phyloP scores from a whole-genome alignment of 2,329 filamentous ascomycete genomes.

The Tolypocladium ovalisporum region DNA sequence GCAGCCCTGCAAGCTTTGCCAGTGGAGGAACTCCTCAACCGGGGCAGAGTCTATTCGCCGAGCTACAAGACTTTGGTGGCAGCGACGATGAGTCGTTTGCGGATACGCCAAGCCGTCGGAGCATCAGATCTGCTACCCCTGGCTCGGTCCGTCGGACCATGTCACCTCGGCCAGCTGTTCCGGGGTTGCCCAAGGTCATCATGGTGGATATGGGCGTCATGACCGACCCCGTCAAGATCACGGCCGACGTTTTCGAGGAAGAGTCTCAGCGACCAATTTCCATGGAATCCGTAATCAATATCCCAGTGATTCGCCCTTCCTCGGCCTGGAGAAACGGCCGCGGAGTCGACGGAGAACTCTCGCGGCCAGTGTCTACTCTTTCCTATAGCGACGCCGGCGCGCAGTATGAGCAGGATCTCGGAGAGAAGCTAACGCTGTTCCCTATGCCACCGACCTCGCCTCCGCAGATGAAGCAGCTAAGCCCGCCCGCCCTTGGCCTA shows the following conservation, averaged over 20 bases:
- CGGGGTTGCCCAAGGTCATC: slow-evolving; percentile 36
- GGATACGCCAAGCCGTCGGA: slow-evolving; percentile 43
- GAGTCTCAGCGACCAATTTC: slow-evolving; percentile 23
- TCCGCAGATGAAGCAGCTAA: slow-evolving; percentile 16
- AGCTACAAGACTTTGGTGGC: slow-evolving; percentile 70
- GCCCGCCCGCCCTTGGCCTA: slow-evolving; percentile 26
- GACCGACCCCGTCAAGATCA: slow-evolving; percentile 44
- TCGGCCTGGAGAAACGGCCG: slow-evolving; percentile 14
- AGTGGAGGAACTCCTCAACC: slow-evolving; percentile 41
- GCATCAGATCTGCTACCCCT: slow-evolving; percentile 35
- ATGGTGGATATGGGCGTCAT: slow-evolving; percentile 53
- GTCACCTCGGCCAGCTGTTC: slow-evolving; percentile 37
- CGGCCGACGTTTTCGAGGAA: slow-evolving; percentile 6
- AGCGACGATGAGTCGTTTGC: slow-evolving; percentile 61
- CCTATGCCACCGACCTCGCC: slow-evolving; percentile 39
- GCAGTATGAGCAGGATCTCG: slow-evolving; percentile 39
- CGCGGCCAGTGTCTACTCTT: slow-evolving; percentile 33
- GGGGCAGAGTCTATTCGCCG: slow-evolving; percentile 78
- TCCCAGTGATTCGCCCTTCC: slow-evolving; percentile 11
- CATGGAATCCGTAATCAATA: slow-evolving; percentile 28
- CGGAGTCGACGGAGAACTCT: slow-evolving; percentile 14
- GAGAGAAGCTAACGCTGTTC: slow-evolving; percentile 41
- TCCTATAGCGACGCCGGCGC: slow-evolving; percentile 43
- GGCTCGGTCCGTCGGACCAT: slow-evolving; percentile 31
- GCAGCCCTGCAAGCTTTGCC: slow-evolving; percentile 48